phyloP scores from a whole-genome alignment of 1,139 yeast genomes.

The Kodamaea arcana region DNA sequence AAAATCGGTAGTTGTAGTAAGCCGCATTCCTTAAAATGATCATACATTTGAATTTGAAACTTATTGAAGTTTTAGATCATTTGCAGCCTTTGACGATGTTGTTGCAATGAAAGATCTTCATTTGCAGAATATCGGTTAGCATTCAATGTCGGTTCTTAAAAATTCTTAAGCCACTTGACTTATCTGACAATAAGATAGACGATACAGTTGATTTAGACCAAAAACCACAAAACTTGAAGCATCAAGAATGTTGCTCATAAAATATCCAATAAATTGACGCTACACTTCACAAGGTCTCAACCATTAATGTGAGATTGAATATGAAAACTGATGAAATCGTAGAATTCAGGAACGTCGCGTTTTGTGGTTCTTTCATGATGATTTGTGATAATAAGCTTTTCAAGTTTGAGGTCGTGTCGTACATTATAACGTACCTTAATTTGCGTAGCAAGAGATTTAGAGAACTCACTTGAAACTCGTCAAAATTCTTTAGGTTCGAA shows the following conservation, averaged over 20 bases:
- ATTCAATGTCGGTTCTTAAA: too few species aligned
- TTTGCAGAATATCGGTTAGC: slow-evolving; percentile 14
- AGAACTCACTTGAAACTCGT: too few species aligned
- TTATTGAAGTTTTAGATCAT: too few species aligned
- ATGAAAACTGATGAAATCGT: slow-evolving; percentile 22
- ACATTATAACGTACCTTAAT: slow-evolving; percentile 10
- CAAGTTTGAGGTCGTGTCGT: slow-evolving; percentile 7
- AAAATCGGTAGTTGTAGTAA: too few species aligned
- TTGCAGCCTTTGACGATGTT: too few species aligned
- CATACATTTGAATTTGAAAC: too few species aligned
- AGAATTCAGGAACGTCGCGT: slow-evolving; percentile 12
- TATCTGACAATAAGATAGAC: slow-evolving; percentile 20
- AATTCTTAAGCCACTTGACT: slow-evolving; percentile 13
- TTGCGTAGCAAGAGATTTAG: slow-evolving; percentile 13
- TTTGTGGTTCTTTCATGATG: slow-evolving; percentile 14
- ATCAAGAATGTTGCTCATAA: slow-evolving; percentile 22
- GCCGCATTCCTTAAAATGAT: too few species aligned
- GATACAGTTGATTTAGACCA: slow-evolving; percentile 24
- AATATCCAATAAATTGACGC: slow-evolving; percentile 17
- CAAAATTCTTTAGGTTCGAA: too few species aligned
- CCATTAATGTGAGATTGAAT: too few species aligned
- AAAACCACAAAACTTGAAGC: slow-evolving; percentile 20
- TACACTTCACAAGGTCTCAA: slow-evolving; percentile 13
- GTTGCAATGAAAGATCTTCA: slow-evolving; percentile 15
- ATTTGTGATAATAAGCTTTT: slow-evolving; percentile 14